phyloP scores from a whole-genome alignment of 352 stramenopile genomes.

The Pythium volutum region DNA sequence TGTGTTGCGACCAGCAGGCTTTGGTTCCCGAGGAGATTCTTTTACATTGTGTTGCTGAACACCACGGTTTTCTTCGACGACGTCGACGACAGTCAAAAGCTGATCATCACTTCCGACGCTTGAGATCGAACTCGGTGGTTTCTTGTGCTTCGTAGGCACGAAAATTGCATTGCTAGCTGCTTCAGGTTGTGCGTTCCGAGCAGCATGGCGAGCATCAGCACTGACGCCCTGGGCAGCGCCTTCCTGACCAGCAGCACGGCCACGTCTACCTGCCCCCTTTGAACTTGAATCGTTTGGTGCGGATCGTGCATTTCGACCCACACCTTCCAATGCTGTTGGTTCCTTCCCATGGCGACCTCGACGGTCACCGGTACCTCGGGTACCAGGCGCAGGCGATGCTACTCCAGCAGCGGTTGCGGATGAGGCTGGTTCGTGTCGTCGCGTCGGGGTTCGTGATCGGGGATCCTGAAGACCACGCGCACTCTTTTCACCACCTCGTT shows the following conservation, averaged over 20 bases:
- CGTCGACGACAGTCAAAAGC: background rate
- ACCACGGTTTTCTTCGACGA: background rate
- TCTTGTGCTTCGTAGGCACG: conserved; percentile 19
- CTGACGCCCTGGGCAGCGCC: background rate
- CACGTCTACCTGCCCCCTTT: conserved; percentile 1
- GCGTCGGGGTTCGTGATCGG: conserved; percentile 3
- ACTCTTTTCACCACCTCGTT: conserved; percentile 6
- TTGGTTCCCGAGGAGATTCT: conserved; percentile 14
- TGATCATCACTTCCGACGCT: conserved; percentile 30
- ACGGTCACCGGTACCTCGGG: background rate
- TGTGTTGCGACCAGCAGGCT: background rate
- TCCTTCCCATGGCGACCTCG: conserved; percentile 9
- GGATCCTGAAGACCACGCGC: background rate
- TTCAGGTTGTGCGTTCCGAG: background rate
- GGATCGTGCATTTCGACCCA: background rate
- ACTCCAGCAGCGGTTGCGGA: background rate
- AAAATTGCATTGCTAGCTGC: background rate
- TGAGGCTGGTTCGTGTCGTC: conserved; percentile 5
- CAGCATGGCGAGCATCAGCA: background rate
- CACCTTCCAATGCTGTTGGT: background rate
- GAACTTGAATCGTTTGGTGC: background rate
- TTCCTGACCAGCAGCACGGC: background rate
- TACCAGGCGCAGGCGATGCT: conserved; percentile 1
- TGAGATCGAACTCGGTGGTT: conserved; percentile 33
- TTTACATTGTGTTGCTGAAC: conserved; percentile 1